Evolutionary conservation across 768 basidiomycete genomes (phyloP).

Genomic region (Lyophyllum decastes): DNA sequence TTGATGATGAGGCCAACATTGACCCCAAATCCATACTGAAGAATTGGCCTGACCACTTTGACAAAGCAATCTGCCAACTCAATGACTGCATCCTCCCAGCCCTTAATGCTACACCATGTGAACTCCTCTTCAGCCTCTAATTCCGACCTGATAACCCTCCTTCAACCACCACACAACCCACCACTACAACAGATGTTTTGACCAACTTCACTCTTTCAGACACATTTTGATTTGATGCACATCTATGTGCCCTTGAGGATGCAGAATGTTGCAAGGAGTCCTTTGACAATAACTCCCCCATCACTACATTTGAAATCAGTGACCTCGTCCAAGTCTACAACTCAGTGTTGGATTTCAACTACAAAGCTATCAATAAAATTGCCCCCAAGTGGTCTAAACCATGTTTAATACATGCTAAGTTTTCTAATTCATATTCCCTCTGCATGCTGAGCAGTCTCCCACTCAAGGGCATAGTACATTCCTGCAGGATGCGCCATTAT

Average conservation of each 20-base stretch:
- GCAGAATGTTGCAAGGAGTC: neutral
- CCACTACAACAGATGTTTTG: neutral
- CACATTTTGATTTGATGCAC: neutral
- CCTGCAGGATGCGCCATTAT: no score
- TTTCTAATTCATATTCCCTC: no score
- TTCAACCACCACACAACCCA: neutral
- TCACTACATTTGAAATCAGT: no score
- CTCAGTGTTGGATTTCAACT: neutral
- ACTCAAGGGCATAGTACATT: no score
- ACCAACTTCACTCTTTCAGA: conserved; percentile 1
- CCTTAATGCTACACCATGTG: neutral
- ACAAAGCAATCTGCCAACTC: neutral
- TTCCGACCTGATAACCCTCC: neutral
- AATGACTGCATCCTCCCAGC: neutral
- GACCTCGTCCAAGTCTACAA: conserved; percentile 3
- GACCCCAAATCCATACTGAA: neutral
- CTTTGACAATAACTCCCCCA: conserved; percentile 1
- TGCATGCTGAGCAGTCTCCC: no score
- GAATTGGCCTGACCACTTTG: no score
- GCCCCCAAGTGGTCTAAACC: conserved; percentile 1
- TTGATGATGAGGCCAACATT: neutral
- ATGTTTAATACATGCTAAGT: conserved; percentile 1
- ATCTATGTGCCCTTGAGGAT: neutral
- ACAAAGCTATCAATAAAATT: conserved; percentile 1
- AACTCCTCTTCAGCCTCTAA: no score